These are phyloP conservation scores for Bocquillonia castaneifolia DNA, from an alignment of 441 rosid species.

Conservation along the genomic window DNA sequence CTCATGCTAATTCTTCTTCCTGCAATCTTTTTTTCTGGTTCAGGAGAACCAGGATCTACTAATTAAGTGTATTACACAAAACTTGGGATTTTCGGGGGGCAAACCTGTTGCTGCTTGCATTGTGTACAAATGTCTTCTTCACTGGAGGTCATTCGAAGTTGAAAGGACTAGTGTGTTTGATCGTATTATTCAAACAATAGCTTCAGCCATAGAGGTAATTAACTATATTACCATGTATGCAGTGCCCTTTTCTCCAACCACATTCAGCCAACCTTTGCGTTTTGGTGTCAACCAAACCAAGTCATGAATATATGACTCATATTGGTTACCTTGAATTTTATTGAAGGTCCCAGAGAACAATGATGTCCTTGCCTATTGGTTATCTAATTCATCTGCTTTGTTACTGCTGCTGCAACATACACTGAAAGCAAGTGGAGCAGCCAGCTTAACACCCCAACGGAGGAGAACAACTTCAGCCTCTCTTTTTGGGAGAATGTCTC, in stretches of 20 bases:
- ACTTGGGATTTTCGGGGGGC: conserved; percentile 84
- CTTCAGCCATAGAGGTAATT: conserved; percentile 81
- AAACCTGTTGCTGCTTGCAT: conserved; percentile 98
- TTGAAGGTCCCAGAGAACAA: conserved; percentile 84
- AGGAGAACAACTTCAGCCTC: conserved; percentile 90
- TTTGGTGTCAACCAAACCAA: conserved; percentile 16
- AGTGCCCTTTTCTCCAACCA: background rate
- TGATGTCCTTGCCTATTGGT: conserved; percentile 86
- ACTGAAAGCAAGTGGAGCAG: conserved; percentile 97
- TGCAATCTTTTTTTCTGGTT: conserved; percentile 23
- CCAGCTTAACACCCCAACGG: conserved; percentile 94
- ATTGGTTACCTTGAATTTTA: conserved; percentile 23
- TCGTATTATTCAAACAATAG: conserved; percentile 94
- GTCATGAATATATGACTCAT: conserved; percentile 25
- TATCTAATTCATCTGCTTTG: conserved; percentile 89
- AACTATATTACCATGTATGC: background rate
- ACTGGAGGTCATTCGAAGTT: conserved; percentile 99
- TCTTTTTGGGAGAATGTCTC: conserved; percentile 98
- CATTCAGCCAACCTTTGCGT: background rate
- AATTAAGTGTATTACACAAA: conserved; percentile 84
- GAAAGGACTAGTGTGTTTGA: conserved; percentile 98
- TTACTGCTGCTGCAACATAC: conserved; percentile 95
- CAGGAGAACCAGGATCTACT: conserved; percentile 98
- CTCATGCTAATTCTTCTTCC: conserved; percentile 18
- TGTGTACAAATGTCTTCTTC: conserved; percentile 95